A percentile compares a stretch with the other conserved stretches of the same genome.
Evolutionary conservation across 331 rosid genomes (phyloP).

Genomic region (Dryas integrifolia): DNA sequence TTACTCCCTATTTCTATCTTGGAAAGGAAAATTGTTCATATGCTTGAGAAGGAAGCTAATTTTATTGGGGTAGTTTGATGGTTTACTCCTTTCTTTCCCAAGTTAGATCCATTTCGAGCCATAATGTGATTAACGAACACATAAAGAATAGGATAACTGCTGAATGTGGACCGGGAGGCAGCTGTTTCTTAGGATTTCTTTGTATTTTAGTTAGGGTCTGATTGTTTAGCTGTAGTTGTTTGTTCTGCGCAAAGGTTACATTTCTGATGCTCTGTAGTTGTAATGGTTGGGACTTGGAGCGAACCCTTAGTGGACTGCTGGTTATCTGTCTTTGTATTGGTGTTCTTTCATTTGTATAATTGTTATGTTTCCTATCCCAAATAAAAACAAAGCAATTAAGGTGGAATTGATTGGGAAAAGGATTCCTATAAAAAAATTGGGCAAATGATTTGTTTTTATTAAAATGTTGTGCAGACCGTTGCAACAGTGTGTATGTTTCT

Average conservation of each 20-base stretch:
- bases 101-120: background rate
- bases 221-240: background rate
- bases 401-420: background rate
- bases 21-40: background rate
- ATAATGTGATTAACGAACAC: background rate
- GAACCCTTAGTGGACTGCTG: background rate
- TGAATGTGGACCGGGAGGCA: background rate
- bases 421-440: background rate
- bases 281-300: background rate
- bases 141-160: background rate
- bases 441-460: slow-evolving; percentile 1
- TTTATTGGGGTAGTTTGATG: background rate
- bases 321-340: background rate
- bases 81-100: background rate
- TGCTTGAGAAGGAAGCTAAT: background rate
- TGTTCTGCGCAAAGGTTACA: background rate
- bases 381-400: background rate
- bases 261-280: background rate
- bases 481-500: slow-evolving; percentile 99
- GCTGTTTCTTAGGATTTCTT: background rate
- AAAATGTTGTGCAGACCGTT: slow-evolving; percentile 65
- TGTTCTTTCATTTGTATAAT: background rate
- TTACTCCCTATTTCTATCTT: background rate
- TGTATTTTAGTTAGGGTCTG: background rate
- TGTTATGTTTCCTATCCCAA: background rate